A percentile compares a stretch with the other conserved stretches of the same genome.
Conservation (phyloP, 371 early-diverging fungal species). For the Mucor racemosus region DNA sequence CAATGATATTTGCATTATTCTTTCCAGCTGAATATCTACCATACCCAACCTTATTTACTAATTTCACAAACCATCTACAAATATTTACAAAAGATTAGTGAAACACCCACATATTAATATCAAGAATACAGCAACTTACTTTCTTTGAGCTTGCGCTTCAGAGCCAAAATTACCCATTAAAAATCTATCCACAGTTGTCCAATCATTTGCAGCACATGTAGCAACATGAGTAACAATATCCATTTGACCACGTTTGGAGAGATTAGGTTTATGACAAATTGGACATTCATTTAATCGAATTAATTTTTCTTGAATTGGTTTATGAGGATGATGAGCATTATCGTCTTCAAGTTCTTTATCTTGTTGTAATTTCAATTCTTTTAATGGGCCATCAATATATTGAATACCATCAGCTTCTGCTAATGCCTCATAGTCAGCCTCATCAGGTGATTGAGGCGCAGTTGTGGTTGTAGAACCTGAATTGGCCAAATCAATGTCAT, state of each 20-base stretch:
- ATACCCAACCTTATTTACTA: constrained; percentile 77
- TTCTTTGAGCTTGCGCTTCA: constrained; percentile 75
- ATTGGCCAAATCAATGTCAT: constrained; percentile 5
- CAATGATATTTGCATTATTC: constrained; percentile 79
- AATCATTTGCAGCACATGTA: constrained; percentile 69
- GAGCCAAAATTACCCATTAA: constrained; percentile 82
- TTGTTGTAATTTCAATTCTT: neutral
- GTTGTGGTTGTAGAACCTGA: constrained; percentile 8
- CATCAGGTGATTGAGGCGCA: constrained; percentile 24
- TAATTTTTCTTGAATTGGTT: constrained; percentile 56
- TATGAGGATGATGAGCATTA: neutral
- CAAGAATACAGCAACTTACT: constrained; percentile 25
- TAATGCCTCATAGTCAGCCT: constrained; percentile 32
- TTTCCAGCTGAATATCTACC: constrained; percentile 75
- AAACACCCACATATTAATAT: neutral
- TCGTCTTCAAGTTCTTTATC: neutral
- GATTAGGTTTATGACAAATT: constrained; percentile 70
- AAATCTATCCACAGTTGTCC: constrained; percentile 65
- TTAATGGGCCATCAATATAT: constrained; percentile 25
- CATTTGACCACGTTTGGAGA: constrained; percentile 64
- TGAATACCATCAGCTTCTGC: constrained; percentile 36
- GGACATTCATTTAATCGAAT: constrained; percentile 73
- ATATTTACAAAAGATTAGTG: neutral
- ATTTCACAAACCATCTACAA: constrained; percentile 78
- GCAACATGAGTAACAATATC: constrained; percentile 84